A percentile compares a stretch with the other conserved stretches of the same genome.
Evolutionary conservation across 495 filamentous ascomycete species (phyloP).

Genomic region (Tuber umbilicatum): DNA sequence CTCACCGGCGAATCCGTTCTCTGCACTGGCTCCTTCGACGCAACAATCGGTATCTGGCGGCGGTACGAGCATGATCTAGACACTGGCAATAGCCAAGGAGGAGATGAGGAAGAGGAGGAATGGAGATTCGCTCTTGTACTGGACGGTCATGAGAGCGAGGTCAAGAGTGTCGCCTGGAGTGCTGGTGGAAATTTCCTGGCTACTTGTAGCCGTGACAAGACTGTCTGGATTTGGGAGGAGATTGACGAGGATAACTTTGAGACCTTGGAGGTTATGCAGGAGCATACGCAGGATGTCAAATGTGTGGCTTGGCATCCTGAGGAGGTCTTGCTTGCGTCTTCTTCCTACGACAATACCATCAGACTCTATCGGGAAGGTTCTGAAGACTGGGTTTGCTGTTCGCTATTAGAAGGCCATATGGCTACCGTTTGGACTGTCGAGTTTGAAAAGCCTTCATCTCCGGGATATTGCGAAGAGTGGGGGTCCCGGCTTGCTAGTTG

Average conservation of each 20-base stretch:
- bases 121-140: slow-evolving; percentile 84
- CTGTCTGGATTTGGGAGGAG: slow-evolving; percentile 99
- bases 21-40: slow-evolving; percentile 88
- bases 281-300: slow-evolving; percentile 93
- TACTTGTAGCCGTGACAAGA: slow-evolving; percentile 85
- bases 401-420: slow-evolving; percentile 66
- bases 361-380: slow-evolving; percentile 88
- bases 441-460: slow-evolving; percentile 58
- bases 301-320: slow-evolving; percentile 83
- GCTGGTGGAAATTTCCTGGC: slow-evolving; percentile 74
- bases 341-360: slow-evolving; percentile 86
- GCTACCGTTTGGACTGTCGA: slow-evolving; percentile 82
- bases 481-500: slow-evolving; percentile 60
- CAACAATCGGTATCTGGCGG: slow-evolving; percentile 81
- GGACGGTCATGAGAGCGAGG: slow-evolving; percentile 88
- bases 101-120: slow-evolving; percentile 62
- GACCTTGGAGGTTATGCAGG: slow-evolving; percentile 86
- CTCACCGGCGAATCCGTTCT: slow-evolving; percentile 59
- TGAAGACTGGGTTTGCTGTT: slow-evolving; percentile 83
- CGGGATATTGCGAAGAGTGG: slow-evolving; percentile 38
- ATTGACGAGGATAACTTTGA: slow-evolving; percentile 87
- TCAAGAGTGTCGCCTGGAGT: slow-evolving; percentile 79
- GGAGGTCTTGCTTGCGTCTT: slow-evolving; percentile 68
- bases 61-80: slow-evolving; percentile 52
- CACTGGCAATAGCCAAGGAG: slow-evolving; percentile 22